Conservation (phyloP, 1,284 basidiomycete genomes). For the Erythrobasidium hasegawianum region DNA sequence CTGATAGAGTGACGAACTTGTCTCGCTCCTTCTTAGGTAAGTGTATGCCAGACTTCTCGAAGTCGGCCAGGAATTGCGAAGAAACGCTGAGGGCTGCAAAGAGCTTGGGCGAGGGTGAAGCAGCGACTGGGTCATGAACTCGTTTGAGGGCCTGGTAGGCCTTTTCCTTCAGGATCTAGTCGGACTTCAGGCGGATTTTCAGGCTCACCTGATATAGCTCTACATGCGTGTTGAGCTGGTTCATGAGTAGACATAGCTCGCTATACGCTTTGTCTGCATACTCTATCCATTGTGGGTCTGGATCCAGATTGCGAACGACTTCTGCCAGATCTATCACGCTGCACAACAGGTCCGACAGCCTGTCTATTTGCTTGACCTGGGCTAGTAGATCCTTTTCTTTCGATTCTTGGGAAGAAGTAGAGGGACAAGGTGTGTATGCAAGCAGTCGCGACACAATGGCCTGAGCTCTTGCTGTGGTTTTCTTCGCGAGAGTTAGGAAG, state of each 20-base stretch:
- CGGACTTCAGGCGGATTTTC: too few species aligned
- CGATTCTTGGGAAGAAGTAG: slow-evolving; percentile 43
- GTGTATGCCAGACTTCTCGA: slow-evolving; percentile 94
- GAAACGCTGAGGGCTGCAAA: slow-evolving; percentile 56
- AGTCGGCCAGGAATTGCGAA: slow-evolving; percentile 90
- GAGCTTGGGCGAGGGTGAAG: slow-evolving; percentile 35
- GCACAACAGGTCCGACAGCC: slow-evolving; percentile 84
- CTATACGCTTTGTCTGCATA: slow-evolving; percentile 86
- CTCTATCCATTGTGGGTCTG: slow-evolving; percentile 73
- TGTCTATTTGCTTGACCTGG: slow-evolving; percentile 64
- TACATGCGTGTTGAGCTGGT: slow-evolving; percentile 91
- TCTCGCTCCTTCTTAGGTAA: slow-evolving; percentile 71
- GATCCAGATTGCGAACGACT: slow-evolving; percentile 87
- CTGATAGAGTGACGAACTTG: slow-evolving; percentile 84
- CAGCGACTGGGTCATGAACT: slow-evolving; percentile 37
- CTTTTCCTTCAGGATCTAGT: too few species aligned
- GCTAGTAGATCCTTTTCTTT: slow-evolving; percentile 61
- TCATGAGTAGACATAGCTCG: slow-evolving; percentile 93
- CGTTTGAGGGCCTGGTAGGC: slow-evolving; percentile 44
- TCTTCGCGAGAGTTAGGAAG: slow-evolving; percentile 62
- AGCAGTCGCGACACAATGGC: slow-evolving; percentile 68
- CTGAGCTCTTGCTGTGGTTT: slow-evolving; percentile 68
- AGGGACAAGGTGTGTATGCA: slow-evolving; percentile 53
- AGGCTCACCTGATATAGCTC: slow-evolving; percentile 76
- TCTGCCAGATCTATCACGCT: slow-evolving; percentile 96